Percentiles rank a stretch among this genome's conserved stretches.
Evolutionary conservation across 2,329 filamentous ascomycete genomes (phyloP).

Genomic region (Daldinia eschscholtzii): DNA sequence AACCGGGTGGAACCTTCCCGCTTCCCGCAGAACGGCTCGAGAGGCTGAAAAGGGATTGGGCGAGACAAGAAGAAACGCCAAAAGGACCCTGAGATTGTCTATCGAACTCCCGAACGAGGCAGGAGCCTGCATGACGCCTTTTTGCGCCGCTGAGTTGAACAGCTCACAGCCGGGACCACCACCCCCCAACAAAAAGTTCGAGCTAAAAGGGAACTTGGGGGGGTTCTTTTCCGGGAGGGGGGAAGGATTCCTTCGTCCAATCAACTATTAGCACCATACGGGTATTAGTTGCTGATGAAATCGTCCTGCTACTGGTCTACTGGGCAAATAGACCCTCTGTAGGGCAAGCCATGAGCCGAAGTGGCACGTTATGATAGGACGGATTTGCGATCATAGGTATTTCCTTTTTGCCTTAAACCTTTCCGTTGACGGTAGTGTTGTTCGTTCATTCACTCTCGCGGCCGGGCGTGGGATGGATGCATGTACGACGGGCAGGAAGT

Average conservation of each 20-base stretch:
- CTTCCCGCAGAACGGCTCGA: slow-evolving; percentile 16
- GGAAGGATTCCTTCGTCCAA: slow-evolving; percentile 19
- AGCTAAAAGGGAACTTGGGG: slow-evolving; percentile 14
- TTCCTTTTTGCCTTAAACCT: slow-evolving; percentile 21
- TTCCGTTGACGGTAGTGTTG: too few relatives aligned
- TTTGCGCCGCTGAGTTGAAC: slow-evolving; percentile 26
- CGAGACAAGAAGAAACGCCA: slow-evolving; percentile 2
- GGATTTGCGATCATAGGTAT: slow-evolving; percentile 20
- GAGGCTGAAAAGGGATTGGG: slow-evolving; percentile 24
- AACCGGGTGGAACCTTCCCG: slow-evolving; percentile 31
- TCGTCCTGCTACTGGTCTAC: slow-evolving; percentile 30
- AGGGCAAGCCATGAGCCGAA: slow-evolving; percentile 20
- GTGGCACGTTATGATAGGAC: slow-evolving; percentile 39
- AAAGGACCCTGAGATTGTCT: slow-evolving; percentile 11
- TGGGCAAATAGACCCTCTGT: slow-evolving; percentile 32
- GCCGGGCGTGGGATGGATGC: slow-evolving; percentile 15
- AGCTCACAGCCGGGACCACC: slow-evolving; percentile 20
- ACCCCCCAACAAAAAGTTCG: slow-evolving; percentile 20
- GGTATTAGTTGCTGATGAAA: slow-evolving; percentile 15
- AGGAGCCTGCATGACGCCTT: slow-evolving; percentile 23
- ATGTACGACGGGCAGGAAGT: slow-evolving; percentile 22
- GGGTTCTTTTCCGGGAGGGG: slow-evolving; percentile 23
- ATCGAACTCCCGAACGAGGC: slow-evolving; percentile 26
- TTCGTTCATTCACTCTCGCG: too few relatives aligned
- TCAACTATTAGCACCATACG: slow-evolving; percentile 24